Base-by-base conservation (phyloP, 2,329 filamentous ascomycete species). In the Pseudocercospora fuligena region DNA sequence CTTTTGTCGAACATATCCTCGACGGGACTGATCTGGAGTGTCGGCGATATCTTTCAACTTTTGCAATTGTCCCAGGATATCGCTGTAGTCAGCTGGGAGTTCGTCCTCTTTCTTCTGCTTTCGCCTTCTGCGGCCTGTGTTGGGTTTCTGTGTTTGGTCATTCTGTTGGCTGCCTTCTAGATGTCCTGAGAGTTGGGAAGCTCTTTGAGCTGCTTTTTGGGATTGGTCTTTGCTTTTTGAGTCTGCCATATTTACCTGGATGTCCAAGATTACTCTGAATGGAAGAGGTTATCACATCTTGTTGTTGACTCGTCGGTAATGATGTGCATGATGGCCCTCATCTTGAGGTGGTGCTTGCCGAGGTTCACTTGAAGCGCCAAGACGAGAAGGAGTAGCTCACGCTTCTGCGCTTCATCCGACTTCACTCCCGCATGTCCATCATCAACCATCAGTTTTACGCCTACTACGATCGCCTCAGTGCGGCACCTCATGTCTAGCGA, bases 1-100 rank as follows among this genome's bases (percentile, higher is more conserved):
- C 69, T 88, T 89, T 73, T 90, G 88, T 5, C 86, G 83, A n/a
- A 86, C 76, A 69, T 89, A 90, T 25, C 88, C 88, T 67, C 84
- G 80, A 63, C 84, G 84, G 7, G 78, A 82, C 0, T 80, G 75
- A 60, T 88, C 81, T 1, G 88, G 87, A 0, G 83, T 88, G 23
- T 81, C 78, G 11, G 88, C 87, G 43, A 88, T 84, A 6, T 76
- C 79, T 16, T 80, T 81, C 0, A 90, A 80, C 0, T 80, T 80
- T 5, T 78, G 69, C n/a, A 90, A 80, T 70, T 89, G 86, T n/a
- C 77, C 78, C 0, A 88, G 83, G 16, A 89, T 82, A 69, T 90
- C 88, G 36, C 85, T 86, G 75, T 89, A 88, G 75, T 90, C 87
- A 59, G 85, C 82, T 27, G 88, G 87, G 0, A 88, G 80, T 8